These are phyloP conservation scores for Carnegiea gigantea DNA, from an alignment of 179 eudicot species.

Conservation along the genomic window DNA sequence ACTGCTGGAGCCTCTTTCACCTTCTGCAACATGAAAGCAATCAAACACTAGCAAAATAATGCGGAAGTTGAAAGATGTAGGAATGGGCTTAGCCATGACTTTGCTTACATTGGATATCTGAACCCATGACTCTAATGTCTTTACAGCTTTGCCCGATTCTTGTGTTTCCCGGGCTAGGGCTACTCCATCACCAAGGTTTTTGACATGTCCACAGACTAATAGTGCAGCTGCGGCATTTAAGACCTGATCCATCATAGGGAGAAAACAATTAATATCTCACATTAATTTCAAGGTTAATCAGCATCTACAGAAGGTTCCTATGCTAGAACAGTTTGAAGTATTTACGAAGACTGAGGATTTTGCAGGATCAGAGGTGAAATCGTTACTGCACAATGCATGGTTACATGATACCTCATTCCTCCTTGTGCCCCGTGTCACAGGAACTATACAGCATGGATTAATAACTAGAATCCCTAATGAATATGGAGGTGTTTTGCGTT, in stretches of 20 bases:
- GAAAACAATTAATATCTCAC: not conserved
- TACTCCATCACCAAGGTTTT: slow-evolving; percentile 70
- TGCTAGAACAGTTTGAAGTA: not conserved
- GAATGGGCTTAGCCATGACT: not conserved
- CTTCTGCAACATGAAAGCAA: slow-evolving; percentile 23
- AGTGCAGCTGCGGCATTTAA: slow-evolving; percentile 94
- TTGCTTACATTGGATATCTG: slow-evolving; percentile 60
- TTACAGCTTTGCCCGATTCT: slow-evolving; percentile 67
- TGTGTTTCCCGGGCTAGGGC: slow-evolving; percentile 75
- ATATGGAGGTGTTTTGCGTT: too few relatives aligned
- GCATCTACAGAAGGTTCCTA: not conserved
- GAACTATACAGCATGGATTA: too few relatives aligned
- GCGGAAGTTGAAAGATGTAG: not conserved
- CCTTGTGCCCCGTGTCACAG: too few relatives aligned
- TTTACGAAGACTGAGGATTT: too few relatives aligned
- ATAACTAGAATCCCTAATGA: too few relatives aligned
- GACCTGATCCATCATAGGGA: slow-evolving; percentile 40
- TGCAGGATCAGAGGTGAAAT: too few relatives aligned
- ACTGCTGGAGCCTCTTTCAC: slow-evolving; percentile 17
- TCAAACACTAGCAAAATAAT: not conserved
- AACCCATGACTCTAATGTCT: slow-evolving; percentile 78
- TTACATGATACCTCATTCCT: too few relatives aligned
- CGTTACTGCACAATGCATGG: too few relatives aligned
- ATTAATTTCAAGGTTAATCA: too few relatives aligned
- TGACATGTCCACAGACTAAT: slow-evolving; percentile 65